phyloP scores from a whole-genome alignment of 1,284 basidiomycete genomes.

The Coniferiporia sulphurascens region DNA sequence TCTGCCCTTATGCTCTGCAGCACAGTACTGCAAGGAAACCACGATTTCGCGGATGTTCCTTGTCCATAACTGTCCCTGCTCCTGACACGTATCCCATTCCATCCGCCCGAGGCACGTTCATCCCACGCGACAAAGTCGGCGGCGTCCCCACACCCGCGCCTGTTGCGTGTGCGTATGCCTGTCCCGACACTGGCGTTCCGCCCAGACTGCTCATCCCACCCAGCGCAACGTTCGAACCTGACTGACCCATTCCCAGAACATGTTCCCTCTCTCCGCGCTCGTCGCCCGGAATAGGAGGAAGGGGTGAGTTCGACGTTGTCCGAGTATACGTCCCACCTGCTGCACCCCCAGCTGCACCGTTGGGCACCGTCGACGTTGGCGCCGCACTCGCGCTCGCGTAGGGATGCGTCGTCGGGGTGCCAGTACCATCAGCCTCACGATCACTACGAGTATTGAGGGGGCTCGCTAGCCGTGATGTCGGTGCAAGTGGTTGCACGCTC shows the following conservation, averaged over 20 bases:
- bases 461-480: constrained; percentile 59
- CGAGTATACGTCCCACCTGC: constrained; percentile 4
- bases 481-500: constrained; percentile 59
- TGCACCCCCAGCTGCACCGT: background rate
- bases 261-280: constrained; percentile 3
- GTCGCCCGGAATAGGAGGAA: constrained; percentile 16
- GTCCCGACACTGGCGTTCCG: background rate
- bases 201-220: constrained; percentile 1
- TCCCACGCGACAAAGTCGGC: constrained; percentile 16
- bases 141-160: constrained; percentile 1
- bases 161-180: constrained; percentile 6
- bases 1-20: constrained; percentile 7
- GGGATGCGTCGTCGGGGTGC: constrained; percentile 10
- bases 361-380: constrained; percentile 5
- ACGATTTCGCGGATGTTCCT: constrained; percentile 5
- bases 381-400: constrained; percentile 18
- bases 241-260: constrained; percentile 8
- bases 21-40: constrained; percentile 14
- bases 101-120: constrained; percentile 13
- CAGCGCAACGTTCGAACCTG: constrained; percentile 15
- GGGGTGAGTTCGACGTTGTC: constrained; percentile 15
- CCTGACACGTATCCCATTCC: constrained; percentile 12
- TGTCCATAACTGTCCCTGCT: constrained; percentile 5
- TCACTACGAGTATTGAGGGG: constrained; percentile 31
- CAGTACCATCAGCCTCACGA: background rate